Evolutionary conservation across 2,329 filamentous ascomycete species (phyloP).

Genomic region (Alternaria triticimaculans): DNA sequence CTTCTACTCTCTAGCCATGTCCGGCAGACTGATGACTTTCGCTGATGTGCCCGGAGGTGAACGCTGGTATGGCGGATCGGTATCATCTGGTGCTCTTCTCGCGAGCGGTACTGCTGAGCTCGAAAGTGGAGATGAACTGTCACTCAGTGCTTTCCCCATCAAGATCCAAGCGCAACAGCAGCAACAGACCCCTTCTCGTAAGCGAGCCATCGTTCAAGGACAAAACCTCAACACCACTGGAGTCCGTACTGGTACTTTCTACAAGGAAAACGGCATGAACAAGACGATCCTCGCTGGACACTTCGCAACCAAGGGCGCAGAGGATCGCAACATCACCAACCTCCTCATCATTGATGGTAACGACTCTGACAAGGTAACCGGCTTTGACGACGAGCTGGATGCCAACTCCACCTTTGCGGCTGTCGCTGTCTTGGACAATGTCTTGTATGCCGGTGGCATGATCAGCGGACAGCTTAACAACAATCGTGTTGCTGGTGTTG

Average conservation of each 20-base stretch:
- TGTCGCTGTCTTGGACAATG: constrained; percentile 58
- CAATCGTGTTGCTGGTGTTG: constrained; percentile 71
- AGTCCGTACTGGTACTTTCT: constrained; percentile 80
- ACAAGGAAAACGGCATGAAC: constrained; percentile 72
- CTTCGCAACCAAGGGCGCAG: constrained; percentile 73
- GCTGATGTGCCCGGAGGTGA: constrained; percentile 66
- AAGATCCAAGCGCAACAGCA: constrained; percentile 31
- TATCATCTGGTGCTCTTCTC: constrained; percentile 76
- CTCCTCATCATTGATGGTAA: constrained; percentile 81
- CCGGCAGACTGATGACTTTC: constrained; percentile 74
- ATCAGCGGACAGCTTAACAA: constrained; percentile 74
- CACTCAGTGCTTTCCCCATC: constrained; percentile 55
- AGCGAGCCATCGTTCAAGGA: constrained; percentile 51
- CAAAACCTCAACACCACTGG: constrained; percentile 64
- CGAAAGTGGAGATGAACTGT: constrained; percentile 40
- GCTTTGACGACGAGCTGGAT: constrained; percentile 71
- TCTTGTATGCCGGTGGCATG: constrained; percentile 82
- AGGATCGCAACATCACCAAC: constrained; percentile 78
- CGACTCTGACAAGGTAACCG: constrained; percentile 70
- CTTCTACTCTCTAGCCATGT: constrained; percentile 68
- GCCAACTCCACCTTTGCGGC: constrained; percentile 77
- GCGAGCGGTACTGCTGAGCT: constrained; percentile 77
- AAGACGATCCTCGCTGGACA: constrained; percentile 88
- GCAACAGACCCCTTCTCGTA: constrained; percentile 42
- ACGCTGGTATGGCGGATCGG: constrained; percentile 81